Conservation (phyloP, 371 early-diverging fungal genomes). For the Mortierella polycephala region DNA sequence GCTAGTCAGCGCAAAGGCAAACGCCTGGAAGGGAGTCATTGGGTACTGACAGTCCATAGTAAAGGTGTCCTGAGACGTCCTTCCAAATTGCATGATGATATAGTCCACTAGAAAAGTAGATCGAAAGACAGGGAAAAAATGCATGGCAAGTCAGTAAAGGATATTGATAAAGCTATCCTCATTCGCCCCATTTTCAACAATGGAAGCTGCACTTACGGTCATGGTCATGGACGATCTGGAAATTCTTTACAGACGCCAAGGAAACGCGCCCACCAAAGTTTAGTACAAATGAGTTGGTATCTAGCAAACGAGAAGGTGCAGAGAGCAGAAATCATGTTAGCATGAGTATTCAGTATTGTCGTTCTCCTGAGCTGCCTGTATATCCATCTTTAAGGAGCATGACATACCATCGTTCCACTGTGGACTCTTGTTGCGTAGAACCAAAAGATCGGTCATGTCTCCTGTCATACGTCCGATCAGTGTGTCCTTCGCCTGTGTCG, state of each 20-base stretch:
- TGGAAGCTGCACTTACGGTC: slow-evolving; percentile 71
- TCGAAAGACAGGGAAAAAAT: background rate
- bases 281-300: slow-evolving; percentile 93
- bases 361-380: background rate
- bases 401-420: slow-evolving; percentile 89
- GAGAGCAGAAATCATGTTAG: background rate
- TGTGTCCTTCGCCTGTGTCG: slow-evolving; percentile 71
- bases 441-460: slow-evolving; percentile 71
- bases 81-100: slow-evolving; percentile 96
- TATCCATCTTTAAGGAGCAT: background rate
- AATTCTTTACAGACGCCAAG: slow-evolving; percentile 96
- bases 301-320: slow-evolving; percentile 54
- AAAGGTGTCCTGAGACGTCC: slow-evolving; percentile 83
- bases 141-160: background rate
- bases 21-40: slow-evolving; percentile 91
- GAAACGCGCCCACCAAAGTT: slow-evolving; percentile 97
- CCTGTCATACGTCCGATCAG: slow-evolving; percentile 71
- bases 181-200: background rate
- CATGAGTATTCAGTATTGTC: background rate
- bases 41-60: slow-evolving; percentile 97
- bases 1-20: slow-evolving; percentile 93
- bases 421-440: slow-evolving; percentile 90
- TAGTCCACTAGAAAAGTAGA: slow-evolving; percentile 78
- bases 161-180: background rate
- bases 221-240: slow-evolving; percentile 94